phyloP scores from a whole-genome alignment of 345 rosid species.

The Gossypium sturtianum region DNA sequence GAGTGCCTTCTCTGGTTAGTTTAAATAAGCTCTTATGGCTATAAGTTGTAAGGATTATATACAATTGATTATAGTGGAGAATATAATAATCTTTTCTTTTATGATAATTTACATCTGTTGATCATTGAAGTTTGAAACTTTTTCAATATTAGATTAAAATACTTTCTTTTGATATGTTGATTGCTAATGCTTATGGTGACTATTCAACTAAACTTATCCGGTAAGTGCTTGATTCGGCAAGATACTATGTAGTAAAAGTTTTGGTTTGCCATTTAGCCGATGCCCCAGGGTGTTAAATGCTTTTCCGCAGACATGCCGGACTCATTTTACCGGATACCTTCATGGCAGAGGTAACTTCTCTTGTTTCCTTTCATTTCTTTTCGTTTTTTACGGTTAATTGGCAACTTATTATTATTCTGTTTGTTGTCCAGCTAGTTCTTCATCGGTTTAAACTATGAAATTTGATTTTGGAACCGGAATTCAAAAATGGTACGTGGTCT shows the following conservation, averaged over 20 bases:
- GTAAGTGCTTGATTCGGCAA: too few species aligned
- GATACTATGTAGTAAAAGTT: too few species aligned
- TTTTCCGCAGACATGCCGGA: too few species aligned
- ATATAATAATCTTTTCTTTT: constrained; percentile 34
- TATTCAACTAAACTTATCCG: too few species aligned
- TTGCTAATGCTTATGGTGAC: neutral
- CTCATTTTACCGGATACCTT: too few species aligned
- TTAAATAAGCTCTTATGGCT: constrained; percentile 37
- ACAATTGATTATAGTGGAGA: constrained; percentile 42
- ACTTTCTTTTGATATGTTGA: neutral
- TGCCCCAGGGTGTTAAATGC: too few species aligned
- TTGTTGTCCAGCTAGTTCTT: neutral
- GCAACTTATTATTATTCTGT: neutral
- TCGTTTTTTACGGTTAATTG: neutral
- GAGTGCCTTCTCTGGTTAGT: constrained; percentile 34
- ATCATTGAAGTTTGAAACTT: neutral
- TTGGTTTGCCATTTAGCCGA: too few species aligned
- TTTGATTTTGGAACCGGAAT: neutral
- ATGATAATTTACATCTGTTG: neutral
- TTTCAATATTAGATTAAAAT: neutral
- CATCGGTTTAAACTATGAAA: neutral
- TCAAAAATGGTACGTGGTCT: neutral
- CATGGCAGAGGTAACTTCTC: neutral
- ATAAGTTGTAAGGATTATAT: constrained; percentile 41
- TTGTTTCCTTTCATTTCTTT: neutral